Conservation (phyloP, 2,329 filamentous ascomycete genomes). For the Botrytis fabae region DNA sequence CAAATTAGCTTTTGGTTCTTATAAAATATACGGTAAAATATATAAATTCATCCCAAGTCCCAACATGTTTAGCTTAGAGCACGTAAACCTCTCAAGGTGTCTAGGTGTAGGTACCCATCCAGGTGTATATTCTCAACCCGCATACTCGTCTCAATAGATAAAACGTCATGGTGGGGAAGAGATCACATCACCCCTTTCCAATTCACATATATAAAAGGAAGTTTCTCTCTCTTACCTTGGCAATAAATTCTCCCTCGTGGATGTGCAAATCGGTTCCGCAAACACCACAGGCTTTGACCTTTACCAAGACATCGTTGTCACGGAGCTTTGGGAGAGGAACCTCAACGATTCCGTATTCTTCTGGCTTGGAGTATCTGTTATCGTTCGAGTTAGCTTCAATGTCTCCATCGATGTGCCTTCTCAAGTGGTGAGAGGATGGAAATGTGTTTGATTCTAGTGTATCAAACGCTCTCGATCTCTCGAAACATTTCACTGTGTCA, state of each 20-base stretch:
- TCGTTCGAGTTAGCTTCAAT: not conserved
- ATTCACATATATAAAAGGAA: constrained; percentile 28
- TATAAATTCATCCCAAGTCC: not conserved
- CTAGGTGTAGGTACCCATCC: constrained; percentile 31
- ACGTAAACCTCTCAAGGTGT: constrained; percentile 7
- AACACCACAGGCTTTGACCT: constrained; percentile 67
- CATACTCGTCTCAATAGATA: constrained; percentile 3
- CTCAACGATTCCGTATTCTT: constrained; percentile 60
- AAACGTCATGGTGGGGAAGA: constrained; percentile 27
- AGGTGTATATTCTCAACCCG: constrained; percentile 25
- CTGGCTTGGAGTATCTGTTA: constrained; percentile 59
- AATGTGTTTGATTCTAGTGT: not conserved
- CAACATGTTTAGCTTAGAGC: constrained; percentile 19
- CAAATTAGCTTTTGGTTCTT: constrained; percentile 27
- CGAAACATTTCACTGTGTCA: not conserved
- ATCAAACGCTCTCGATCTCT: not conserved
- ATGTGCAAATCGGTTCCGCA: constrained; percentile 54
- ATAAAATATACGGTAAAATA: not conserved
- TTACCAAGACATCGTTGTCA: constrained; percentile 47
- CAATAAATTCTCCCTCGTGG: constrained; percentile 67
- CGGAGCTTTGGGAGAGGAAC: constrained; percentile 56
- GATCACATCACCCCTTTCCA: not conserved
- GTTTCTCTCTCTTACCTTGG: constrained; percentile 45
- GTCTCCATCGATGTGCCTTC: not conserved
- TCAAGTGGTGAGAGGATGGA: constrained; percentile 1